Evolutionary conservation across 495 filamentous ascomycete genomes (phyloP), one percentile per base, ranked within the genome.

Genomic region (Entonaema liquescens): DNA sequence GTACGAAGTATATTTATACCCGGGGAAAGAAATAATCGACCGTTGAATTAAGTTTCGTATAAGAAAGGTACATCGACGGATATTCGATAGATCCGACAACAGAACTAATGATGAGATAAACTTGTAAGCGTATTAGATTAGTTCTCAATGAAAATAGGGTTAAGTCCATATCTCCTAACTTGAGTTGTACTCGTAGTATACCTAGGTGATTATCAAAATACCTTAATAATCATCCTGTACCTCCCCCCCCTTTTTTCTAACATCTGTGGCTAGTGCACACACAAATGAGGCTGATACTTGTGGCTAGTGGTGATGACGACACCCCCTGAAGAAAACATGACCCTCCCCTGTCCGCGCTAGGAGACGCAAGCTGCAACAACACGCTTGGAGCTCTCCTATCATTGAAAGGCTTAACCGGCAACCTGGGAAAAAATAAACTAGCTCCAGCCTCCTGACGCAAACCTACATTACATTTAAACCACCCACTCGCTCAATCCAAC

Each of bases 401-500:
- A 55, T n/a, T n/a, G n/a, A n/a, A 31, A 55, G 25, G 1, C 28
- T 15, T 9, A 15, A 26, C 52, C 52, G 26, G 12, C 52, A 31
- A 53, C 13, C 50, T 29, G 44, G 33, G 60, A 53, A 42, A 59
- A 59, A 50, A 54, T 26, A 31, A 54, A 55, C 44, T 52, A 64
- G 52, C 59, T 68, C 59, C 59, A 58, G 50, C 28, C 53, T 56
- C 53, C 53, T 56, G 29, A 56, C 49, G 49, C 13, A 59, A 56
- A 40, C 17, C 19, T 21, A 56, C 50, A 28, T 52, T 47, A 68
- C 62, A 40, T 44, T 57, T 62, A 57, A 17, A 42, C 49, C 31
- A 29, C 40, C 67, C 44, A n/a, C n/a, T n/a, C n/a, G n/a, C n/a
- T 64, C 47, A 38, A 66, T 66, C 59, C 62, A 62, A 33, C 31